A percentile compares a stretch with the other conserved stretches of the same genome.
phyloP scores from a whole-genome alignment of 306 rosid genomes.

The Dicorynia guianensis region DNA sequence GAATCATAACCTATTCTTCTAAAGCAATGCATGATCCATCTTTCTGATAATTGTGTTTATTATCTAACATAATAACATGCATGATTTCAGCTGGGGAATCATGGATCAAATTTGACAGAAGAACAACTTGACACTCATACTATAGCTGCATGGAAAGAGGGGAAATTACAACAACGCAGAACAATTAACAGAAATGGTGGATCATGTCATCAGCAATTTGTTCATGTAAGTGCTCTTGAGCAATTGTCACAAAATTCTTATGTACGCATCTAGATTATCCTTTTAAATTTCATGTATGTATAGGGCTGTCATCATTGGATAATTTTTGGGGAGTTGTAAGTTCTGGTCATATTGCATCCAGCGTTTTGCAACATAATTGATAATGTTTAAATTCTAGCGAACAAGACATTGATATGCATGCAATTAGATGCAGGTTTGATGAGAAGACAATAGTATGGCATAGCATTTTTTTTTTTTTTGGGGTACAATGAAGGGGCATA shows the following conservation, averaged over 20 bases:
- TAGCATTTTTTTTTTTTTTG: too few relatives aligned
- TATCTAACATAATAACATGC: conserved; percentile 31
- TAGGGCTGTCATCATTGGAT: neutral
- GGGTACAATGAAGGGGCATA: too few relatives aligned
- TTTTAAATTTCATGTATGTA: conserved; percentile 1
- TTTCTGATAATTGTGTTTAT: conserved; percentile 18
- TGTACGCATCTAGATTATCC: neutral
- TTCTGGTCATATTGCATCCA: conserved; percentile 4
- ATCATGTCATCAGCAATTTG: conserved; percentile 43
- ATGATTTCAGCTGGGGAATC: conserved; percentile 58
- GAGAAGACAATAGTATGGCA: too few relatives aligned
- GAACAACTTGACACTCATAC: conserved; percentile 70
- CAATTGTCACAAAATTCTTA: neutral
- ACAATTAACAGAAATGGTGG: conserved; percentile 46
- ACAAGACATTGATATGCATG: neutral
- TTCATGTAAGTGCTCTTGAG: conserved; percentile 60
- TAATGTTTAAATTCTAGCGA: conserved; percentile 7
- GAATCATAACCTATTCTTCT: neutral
- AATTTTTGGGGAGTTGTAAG: neutral
- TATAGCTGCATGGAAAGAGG: conserved; percentile 72
- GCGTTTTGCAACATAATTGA: conserved; percentile 21
- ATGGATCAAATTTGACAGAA: conserved; percentile 63
- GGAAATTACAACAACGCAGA: conserved; percentile 41
- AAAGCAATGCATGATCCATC: conserved; percentile 14
- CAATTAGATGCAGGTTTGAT: neutral